phyloP scores from a whole-genome alignment of 345 rosid species.

The Acer saccharum region DNA sequence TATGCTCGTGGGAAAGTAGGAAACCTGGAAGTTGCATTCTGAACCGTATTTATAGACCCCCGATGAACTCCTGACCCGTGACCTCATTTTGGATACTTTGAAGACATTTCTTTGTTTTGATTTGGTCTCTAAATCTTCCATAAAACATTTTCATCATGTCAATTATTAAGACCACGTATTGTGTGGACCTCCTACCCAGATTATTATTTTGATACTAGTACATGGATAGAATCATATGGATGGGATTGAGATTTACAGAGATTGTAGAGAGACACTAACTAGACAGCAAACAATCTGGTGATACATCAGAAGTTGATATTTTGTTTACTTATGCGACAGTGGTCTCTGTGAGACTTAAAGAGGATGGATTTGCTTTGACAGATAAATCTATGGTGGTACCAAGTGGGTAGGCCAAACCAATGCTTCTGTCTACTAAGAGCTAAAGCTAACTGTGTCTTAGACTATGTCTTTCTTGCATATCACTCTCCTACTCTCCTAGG shows the following conservation, averaged over 20 bases:
- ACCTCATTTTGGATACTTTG: constrained; percentile 20
- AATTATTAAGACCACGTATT: too few relatives aligned
- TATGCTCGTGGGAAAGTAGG: too few relatives aligned
- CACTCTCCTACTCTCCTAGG: constrained; percentile 14
- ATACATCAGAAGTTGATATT: constrained; percentile 16
- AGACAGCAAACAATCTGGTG: constrained; percentile 21
- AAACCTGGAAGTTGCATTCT: too few relatives aligned
- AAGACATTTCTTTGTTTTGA: not conserved
- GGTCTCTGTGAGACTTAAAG: constrained; percentile 28
- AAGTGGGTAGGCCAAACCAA: constrained; percentile 34
- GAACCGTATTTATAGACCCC: too few relatives aligned
- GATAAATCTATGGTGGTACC: constrained; percentile 44
- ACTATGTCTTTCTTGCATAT: constrained; percentile 20
- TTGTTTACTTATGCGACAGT: constrained; percentile 28
- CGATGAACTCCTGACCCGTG: too few relatives aligned
- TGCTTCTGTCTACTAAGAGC: constrained; percentile 20
- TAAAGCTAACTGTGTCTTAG: constrained; percentile 19
- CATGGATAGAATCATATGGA: not conserved
- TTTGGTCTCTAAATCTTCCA: not conserved
- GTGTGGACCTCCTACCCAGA: too few relatives aligned
- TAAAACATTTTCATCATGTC: not conserved
- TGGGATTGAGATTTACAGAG: constrained; percentile 14
- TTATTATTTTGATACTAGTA: too few relatives aligned
- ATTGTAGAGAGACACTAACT: constrained; percentile 14
- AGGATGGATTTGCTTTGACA: constrained; percentile 39